These are phyloP conservation scores for Eimeria maxima DNA, from an alignment of 169 alveolate species.

Conservation along the genomic window DNA sequence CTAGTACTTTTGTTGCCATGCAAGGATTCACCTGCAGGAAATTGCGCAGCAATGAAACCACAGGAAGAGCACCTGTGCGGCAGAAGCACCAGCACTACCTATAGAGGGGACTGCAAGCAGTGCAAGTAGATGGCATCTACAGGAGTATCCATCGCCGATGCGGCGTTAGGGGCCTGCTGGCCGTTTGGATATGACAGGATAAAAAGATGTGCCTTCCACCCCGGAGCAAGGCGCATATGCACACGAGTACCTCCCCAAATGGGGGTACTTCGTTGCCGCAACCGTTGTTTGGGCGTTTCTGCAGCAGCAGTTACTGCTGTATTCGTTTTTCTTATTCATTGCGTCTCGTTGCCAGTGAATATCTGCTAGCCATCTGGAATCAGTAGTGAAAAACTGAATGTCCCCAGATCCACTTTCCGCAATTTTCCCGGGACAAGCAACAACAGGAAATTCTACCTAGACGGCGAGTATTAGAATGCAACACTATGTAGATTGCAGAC, in stretches of 20 bases:
- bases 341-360: neutral
- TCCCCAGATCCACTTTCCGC: neutral
- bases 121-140: neutral
- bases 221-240: neutral
- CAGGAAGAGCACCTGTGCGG: neutral
- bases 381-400: neutral
- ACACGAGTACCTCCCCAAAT: neutral
- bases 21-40: neutral
- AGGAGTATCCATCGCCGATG: neutral
- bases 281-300: neutral
- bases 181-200: neutral
- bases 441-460: neutral
- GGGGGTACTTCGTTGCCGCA: neutral
- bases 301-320: neutral
- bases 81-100: slow-evolving; percentile 1
- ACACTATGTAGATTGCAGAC: neutral
- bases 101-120: neutral
- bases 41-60: neutral
- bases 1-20: neutral
- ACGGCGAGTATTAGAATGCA: neutral
- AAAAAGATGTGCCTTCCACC: neutral
- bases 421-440: neutral
- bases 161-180: neutral
- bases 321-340: neutral
- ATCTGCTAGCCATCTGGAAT: neutral